Conservation (phyloP, 129 eudicot species). For the Mikania micrantha region DNA sequence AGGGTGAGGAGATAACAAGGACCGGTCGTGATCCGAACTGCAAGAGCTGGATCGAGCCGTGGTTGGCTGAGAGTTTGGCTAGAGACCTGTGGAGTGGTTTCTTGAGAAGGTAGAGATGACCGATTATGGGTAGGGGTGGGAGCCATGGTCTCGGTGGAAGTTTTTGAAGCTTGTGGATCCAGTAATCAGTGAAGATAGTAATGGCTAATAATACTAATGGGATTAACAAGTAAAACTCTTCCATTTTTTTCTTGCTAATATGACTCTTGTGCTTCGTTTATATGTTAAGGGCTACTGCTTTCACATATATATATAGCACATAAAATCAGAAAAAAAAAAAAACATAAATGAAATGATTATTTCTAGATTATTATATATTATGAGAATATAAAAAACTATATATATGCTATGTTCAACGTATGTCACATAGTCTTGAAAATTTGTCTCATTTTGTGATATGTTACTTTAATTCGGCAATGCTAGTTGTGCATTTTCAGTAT, state of each 20-base stretch:
- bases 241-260: slow-evolving; percentile 19
- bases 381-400: too few relatives aligned
- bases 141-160: slow-evolving; percentile 35
- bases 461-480: too few relatives aligned
- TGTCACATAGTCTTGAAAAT: too few relatives aligned
- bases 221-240: background rate
- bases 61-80: slow-evolving; percentile 24
- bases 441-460: too few relatives aligned
- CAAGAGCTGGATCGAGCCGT: slow-evolving; percentile 53
- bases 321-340: too few relatives aligned
- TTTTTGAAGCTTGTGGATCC: slow-evolving; percentile 16
- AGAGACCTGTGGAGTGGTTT: slow-evolving; percentile 37
- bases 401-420: too few relatives aligned
- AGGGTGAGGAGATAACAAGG: slow-evolving; percentile 52
- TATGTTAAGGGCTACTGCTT: too few relatives aligned
- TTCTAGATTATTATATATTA: too few relatives aligned
- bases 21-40: slow-evolving; percentile 49
- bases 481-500: too few relatives aligned
- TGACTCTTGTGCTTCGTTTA: too few relatives aligned
- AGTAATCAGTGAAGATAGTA: background rate
- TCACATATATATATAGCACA: too few relatives aligned
- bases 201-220: slow-evolving; percentile 8
- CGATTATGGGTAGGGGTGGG: slow-evolving; percentile 26
- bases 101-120: slow-evolving; percentile 26
- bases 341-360: too few relatives aligned